Evolutionary conservation across 2,329 filamentous ascomycete species (phyloP).

Genomic region (Colletotrichum truncatum): DNA sequence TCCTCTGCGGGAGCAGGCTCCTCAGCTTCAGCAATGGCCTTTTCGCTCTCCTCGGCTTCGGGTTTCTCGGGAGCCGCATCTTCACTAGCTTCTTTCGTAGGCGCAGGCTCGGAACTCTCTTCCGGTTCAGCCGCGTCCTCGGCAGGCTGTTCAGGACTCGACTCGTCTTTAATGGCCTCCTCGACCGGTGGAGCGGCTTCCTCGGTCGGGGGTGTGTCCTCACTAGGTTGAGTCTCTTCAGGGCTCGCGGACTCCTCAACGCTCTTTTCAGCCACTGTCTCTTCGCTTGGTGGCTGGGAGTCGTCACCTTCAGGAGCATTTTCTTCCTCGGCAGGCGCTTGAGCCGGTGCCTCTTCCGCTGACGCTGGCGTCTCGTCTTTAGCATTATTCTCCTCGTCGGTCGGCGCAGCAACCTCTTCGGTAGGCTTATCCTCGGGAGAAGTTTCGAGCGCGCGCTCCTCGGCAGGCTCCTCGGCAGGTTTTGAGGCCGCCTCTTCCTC

Average conservation of each 20-base stretch:
- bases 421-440: no score
- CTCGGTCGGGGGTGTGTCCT: not conserved
- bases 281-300: slow-evolving; percentile 25
- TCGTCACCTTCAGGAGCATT: slow-evolving; percentile 17
- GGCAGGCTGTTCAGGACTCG: not conserved
- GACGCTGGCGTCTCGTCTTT: not conserved
- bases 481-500: not conserved
- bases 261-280: slow-evolving; percentile 26
- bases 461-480: not conserved
- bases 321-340: slow-evolving; percentile 4
- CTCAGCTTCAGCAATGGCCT: not conserved
- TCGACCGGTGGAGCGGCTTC: not conserved
- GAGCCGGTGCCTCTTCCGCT: not conserved
- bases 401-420: not conserved
- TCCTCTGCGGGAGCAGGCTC: not conserved
- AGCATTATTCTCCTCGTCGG: not conserved
- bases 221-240: not conserved
- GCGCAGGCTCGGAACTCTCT: not conserved
- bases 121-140: not conserved
- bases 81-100: not conserved
- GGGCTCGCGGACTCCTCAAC: slow-evolving; percentile 5
- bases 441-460: no score
- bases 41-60: not conserved
- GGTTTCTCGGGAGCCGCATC: not conserved
- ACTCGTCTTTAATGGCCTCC: not conserved